Evolutionary conservation across 192 early-diverging fungal genomes (phyloP).

Genomic region (Polychytrium aggregatum): DNA sequence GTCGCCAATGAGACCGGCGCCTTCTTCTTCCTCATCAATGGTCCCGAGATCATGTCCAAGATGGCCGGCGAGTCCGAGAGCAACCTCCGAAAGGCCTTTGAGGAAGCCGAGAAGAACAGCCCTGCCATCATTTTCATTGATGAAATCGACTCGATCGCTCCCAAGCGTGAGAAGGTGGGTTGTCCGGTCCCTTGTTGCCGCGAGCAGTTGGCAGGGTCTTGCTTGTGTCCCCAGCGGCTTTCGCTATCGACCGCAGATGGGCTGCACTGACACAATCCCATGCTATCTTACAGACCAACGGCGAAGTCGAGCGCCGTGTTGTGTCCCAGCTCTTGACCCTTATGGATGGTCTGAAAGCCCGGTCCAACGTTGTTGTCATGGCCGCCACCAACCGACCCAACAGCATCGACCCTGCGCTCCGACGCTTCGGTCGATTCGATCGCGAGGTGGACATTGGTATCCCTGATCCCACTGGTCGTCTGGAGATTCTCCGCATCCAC

Average conservation of each 20-base stretch:
- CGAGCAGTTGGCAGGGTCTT: neutral
- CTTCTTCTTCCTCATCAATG: conserved; percentile 99
- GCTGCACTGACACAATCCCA: neutral
- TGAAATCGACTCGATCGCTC: conserved; percentile 98
- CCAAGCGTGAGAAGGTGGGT: conserved; percentile 87
- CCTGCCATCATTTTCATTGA: conserved; percentile 99
- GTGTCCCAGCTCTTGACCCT: conserved; percentile 96
- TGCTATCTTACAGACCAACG: conserved; percentile 54
- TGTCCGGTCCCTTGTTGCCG: neutral
- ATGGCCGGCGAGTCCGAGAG: conserved; percentile 99
- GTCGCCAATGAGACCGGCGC: conserved; percentile 99
- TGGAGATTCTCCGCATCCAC: conserved; percentile 98
- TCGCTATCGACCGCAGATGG: neutral
- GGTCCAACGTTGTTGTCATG: conserved; percentile 97
- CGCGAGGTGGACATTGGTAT: conserved; percentile 99
- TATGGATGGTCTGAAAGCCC: conserved; percentile 96
- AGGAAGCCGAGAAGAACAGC: conserved; percentile 96
- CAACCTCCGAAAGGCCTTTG: conserved; percentile 96
- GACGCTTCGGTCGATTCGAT: conserved; percentile 98
- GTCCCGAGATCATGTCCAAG: conserved; percentile 99
- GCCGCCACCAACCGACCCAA: conserved; percentile 99
- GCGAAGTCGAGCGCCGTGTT: conserved; percentile 97
- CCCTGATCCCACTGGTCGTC: conserved; percentile 92
- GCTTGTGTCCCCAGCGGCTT: neutral
- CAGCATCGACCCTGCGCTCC: conserved; percentile 94